Evolutionary conservation across 805 yeast species (phyloP), one percentile per base, ranked within the genome.

Genomic region (Nakazawaea laoshanensis): DNA sequence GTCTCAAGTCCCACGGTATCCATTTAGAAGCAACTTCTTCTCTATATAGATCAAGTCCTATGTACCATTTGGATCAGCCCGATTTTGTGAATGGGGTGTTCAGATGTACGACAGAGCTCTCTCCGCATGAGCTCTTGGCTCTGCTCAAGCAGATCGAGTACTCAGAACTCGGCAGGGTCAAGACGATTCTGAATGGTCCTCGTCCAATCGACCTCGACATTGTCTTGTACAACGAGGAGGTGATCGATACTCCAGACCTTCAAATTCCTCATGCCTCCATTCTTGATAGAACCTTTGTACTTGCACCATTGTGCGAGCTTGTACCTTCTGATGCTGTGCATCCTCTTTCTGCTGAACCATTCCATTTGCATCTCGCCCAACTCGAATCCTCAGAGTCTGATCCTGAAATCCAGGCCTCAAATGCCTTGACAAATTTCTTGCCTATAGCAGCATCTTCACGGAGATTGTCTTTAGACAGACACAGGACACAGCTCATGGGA

Each of bases 171-270:
- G 62, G 70, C 4, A 62, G 99, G 27, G 77, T 78, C 15, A 92
- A 92, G 51, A 58, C 74, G 27, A 67, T 85, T 43, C 88, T 82
- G 10, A 92, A 92, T 52, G 96, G 98, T 0, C 98, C 99, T 7
- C 65, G 99, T 37, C 60, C 84, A 9, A 82, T 92, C 33, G 99
- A 92, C 49, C 63, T 92, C 31, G 99, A 92, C 55, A 84, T 92
- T 10, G 44, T 89, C 10, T 57, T 89, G 15, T 89, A 75, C 50
- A 92, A 76, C 47, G 62, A 65, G 23, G 41, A 68, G 14, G 62
- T 76, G 7, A 40, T 81, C 28, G 79, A 78, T 50, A 59, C 68
- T 1, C 59, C 67, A 0, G 66, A 73, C 23, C 66, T 92, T 45
- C 70, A 68, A 18, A 65, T 92, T 9, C 99, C 98, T 0, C 99